Evolutionary conservation across 371 early-diverging fungal species (phyloP).

Genomic region (Syncephalastrum sp.): DNA sequence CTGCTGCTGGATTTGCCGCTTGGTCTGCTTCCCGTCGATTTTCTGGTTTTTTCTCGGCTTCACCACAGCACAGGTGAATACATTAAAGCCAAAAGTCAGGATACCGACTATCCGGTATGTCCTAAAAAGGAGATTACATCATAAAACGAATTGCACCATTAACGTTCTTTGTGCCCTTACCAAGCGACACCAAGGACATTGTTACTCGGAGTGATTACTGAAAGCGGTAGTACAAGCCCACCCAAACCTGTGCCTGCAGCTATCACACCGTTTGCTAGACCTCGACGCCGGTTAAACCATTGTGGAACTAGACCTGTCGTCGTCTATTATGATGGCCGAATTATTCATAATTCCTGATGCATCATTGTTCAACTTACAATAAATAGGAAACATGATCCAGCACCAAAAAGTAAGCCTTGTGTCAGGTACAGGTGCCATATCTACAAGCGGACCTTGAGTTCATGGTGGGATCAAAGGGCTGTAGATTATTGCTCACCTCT

Average conservation of each 20-base stretch:
- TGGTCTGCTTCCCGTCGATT: no score
- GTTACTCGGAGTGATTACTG: slow-evolving; percentile 58
- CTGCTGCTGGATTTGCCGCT: no score
- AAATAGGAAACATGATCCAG: slow-evolving; percentile 6
- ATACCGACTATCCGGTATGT: slow-evolving; percentile 27
- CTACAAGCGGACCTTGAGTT: slow-evolving; percentile 8
- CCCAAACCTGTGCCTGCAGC: slow-evolving; percentile 72
- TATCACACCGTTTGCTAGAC: slow-evolving; percentile 69
- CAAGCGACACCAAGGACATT: slow-evolving; percentile 35
- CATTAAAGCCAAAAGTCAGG: no score
- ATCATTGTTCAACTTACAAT: slow-evolving; percentile 6
- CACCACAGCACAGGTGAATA: no score
- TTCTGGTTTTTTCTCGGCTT: no score
- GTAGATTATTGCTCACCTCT: no score
- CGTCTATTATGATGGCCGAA: slow-evolving; percentile 9
- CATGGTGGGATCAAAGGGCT: not conserved
- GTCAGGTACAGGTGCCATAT: slow-evolving; percentile 63
- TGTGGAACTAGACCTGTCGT: slow-evolving; percentile 51
- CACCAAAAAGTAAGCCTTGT: slow-evolving; percentile 46
- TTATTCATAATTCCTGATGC: not conserved
- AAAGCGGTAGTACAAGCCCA: slow-evolving; percentile 56
- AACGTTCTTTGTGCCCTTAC: slow-evolving; percentile 7
- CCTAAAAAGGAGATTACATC: slow-evolving; percentile 12
- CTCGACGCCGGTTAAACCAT: slow-evolving; percentile 63
- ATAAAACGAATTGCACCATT: no score